These are phyloP conservation scores for Xenoacremonium recifei DNA, from an alignment of 2,329 filamentous ascomycete genomes.

Conservation along the genomic window DNA sequence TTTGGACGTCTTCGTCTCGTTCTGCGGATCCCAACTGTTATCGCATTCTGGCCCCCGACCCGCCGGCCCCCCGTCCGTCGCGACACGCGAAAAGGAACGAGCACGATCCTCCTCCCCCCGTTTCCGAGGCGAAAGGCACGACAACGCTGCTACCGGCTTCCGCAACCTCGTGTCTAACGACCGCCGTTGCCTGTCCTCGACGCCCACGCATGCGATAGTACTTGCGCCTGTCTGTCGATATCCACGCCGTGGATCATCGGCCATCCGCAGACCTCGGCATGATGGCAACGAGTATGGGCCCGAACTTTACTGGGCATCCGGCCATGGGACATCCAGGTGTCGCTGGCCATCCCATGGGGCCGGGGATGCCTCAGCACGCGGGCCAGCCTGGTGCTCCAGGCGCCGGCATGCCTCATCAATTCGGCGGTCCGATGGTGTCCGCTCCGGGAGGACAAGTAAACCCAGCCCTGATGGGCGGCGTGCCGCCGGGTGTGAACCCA, in stretches of 20 bases:
- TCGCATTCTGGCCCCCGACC: slow-evolving; percentile 16
- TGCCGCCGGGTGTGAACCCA: slow-evolving; percentile 66
- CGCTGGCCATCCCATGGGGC: slow-evolving; percentile 62
- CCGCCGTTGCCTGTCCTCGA: too few species aligned
- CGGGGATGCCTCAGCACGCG: slow-evolving; percentile 64
- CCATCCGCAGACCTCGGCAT: slow-evolving; percentile 43
- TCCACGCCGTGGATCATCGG: slow-evolving; percentile 60
- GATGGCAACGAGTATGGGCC: slow-evolving; percentile 67
- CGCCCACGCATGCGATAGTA: slow-evolving; percentile 49
- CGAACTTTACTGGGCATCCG: slow-evolving; percentile 65
- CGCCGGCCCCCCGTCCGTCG: slow-evolving; percentile 24
- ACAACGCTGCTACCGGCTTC: slow-evolving; percentile 14
- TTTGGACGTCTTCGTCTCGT: slow-evolving; percentile 7
- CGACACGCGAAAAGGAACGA: slow-evolving; percentile 26
- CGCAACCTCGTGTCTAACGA: slow-evolving; percentile 16
- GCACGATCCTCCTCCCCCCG: not conserved
- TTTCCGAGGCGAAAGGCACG: too few species aligned
- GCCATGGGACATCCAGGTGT: slow-evolving; percentile 72
- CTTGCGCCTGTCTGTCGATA: slow-evolving; percentile 48
- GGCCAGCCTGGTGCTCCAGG: slow-evolving; percentile 68
- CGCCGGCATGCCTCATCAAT: slow-evolving; percentile 64
- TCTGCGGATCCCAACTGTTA: slow-evolving; percentile 19
- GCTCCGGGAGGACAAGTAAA: slow-evolving; percentile 71
- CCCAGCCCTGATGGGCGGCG: slow-evolving; percentile 73
- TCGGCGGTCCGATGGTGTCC: slow-evolving; percentile 67